Evolutionary conservation across 1,139 yeast species (phyloP), one percentile per base, ranked within the genome.

Genomic region (Hanseniaspora uvarum): DNA sequence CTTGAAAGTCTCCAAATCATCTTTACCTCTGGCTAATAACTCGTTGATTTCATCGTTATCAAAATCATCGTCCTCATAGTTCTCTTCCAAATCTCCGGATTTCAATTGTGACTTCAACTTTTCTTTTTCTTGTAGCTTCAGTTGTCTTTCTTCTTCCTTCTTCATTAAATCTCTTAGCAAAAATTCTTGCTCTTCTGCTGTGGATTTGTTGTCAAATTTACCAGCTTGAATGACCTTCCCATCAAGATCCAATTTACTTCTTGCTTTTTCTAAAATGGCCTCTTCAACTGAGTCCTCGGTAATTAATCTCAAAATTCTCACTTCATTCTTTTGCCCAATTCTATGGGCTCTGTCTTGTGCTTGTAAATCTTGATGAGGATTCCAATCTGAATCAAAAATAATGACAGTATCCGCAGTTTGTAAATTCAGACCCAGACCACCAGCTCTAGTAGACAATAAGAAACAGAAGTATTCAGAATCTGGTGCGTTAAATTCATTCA

Each of bases 301-400:
- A 56, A 86, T 84, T 59, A 86, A 75, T 68, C 94, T 75, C 63
- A 86, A 75, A 61, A 86, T 86, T 63, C 89, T 74, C 43, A 86
- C 94, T 65, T 83, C 94, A 64, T 85, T 84, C 72, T 85, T 85
- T 66, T 86, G 94, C 46, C 94, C 95, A 68, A 86, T 85, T 72
- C 95, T 78, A 70, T 86, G 94, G 0, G 94, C 94, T 71, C 95
- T 78, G 67, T 86, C 94, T 68, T 85, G 92, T 7, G 94, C 94
- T 68, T 86, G 95, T 63, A 86, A 76, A 78, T 86, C 94, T 68
- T 86, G 95, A 71, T 86, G 94, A 3, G 95, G 95, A 65, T 86
- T 86, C 92, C 94, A 85, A 73, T 86, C 95, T 7, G 94, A 83
- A 65, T 86, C 95, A 63, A 85, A 85, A 57, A 86, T 85, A 60